Conservation (phyloP, 1,139 yeast species). For the Fermentozyma sake region DNA sequence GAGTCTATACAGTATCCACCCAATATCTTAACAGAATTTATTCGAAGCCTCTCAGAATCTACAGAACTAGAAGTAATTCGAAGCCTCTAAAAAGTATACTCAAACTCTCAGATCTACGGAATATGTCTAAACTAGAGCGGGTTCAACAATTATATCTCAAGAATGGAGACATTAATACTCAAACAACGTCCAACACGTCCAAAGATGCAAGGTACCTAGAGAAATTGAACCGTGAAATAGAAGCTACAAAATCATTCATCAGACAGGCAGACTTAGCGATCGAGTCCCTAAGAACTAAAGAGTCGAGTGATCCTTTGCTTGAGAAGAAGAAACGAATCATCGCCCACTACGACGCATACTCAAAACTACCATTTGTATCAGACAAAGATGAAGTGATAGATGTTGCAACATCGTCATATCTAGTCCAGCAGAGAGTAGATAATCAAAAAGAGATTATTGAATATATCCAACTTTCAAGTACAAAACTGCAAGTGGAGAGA, state of each 20-base stretch:
- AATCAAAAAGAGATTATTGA: constrained; percentile 14
- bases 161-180: too few relatives aligned
- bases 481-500: constrained; percentile 1
- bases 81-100: too few relatives aligned
- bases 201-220: constrained; percentile 15
- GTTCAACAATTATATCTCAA: too few relatives aligned
- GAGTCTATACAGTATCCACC: too few relatives aligned
- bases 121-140: too few relatives aligned
- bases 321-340: constrained; percentile 4
- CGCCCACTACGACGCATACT: constrained; percentile 25
- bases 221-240: constrained; percentile 26
- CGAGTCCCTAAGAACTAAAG: constrained; percentile 6
- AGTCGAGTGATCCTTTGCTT: constrained; percentile 1
- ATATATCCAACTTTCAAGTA: constrained; percentile 6
- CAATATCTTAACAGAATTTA: too few relatives aligned
- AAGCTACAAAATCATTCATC: constrained; percentile 20
- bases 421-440: constrained; percentile 15
- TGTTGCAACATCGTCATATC: constrained; percentile 28
- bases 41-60: too few relatives aligned
- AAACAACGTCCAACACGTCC: constrained; percentile 1
- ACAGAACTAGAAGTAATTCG: too few relatives aligned
- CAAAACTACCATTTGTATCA: constrained; percentile 27
- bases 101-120: too few relatives aligned
- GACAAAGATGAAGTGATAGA: constrained; percentile 37
- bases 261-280: constrained; percentile 29